Base-by-base conservation (phyloP, 2,329 filamentous ascomycete species). In the Aspergillus caelatus region DNA sequence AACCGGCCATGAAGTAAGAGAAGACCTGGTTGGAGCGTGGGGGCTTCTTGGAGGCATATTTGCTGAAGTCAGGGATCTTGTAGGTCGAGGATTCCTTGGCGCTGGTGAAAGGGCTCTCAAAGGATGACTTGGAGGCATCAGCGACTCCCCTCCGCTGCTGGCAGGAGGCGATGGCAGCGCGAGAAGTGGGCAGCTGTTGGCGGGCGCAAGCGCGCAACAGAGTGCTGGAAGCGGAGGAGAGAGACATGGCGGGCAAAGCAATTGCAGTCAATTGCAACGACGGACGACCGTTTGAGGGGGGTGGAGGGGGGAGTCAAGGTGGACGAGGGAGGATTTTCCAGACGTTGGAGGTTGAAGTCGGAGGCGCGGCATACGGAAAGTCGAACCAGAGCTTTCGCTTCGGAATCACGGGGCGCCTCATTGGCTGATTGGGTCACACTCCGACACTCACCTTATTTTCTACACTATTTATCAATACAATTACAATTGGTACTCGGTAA, bases 1-100 rank as follows among this genome's bases (percentile, higher is more conserved):
- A 90, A 75, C 95, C 95, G 71, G 97, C 95, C 92, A 98, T 97
- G 84, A 99, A 98, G 88, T 99, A 99, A 75, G 90, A 89, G 81
- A 97, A 95, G 72, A 96, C 84, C 85, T 94, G 91, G 83, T 96
- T 97, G 75, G 85, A 85, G 71, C 83, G 86, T 79, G 90, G 85
- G 72, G 83, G 82, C 70, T 84, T 83, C 78, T 88, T 89, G 81
- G 87, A 90, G 82, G 89, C 85, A 85, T 99, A 99, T 79, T 93
- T 90, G 80, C 88, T 88, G 82, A 96, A 98, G 83, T 91, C 89
- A 72, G 95, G 95, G 77, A 98, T 91, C 81, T 91, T 88, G 80
- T 85, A 89, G 72, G 85, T 87, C 58, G 84, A 75, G 60, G 72
- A 75, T 69, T 80, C 76, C 63, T 78, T 76, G 68, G 76, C 67